Base-by-base conservation (phyloP, 192 early-diverging fungal species). In the Helicostylum pulchrum region DNA sequence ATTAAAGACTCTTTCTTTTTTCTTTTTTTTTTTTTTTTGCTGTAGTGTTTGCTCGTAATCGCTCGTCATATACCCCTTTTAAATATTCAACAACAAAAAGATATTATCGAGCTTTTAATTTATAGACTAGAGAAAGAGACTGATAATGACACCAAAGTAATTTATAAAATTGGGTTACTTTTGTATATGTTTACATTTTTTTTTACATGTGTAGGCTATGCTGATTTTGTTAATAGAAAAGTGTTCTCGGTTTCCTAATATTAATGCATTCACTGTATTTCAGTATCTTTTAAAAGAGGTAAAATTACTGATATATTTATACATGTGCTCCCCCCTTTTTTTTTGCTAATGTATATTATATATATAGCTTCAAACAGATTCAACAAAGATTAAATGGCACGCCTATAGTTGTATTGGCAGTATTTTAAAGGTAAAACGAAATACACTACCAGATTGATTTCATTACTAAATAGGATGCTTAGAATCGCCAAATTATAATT, bases 301-400 rank as follows among this genome's bases (percentile, higher is more conserved):
- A 67, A 36, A 21, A 30, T 9, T 0, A 31, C 7, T 23, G n/a
- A 7, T 1, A 6, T 6, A 61, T 32, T n/a, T n/a, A n/a, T n/a
- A 11, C 19, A 19, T 26, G 8, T 36, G 12, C 6, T 1, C 51
- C 2, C n/a, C n/a, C n/a, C n/a, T n/a, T n/a, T 31, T 36, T 15
- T 15, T 2, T 23, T 14, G 23, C 7, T 15, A 34, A 43, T 2
- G 31, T 12, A 32, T 32, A 17, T 44, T 12, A 14, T 30, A n/a
- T 34, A 11, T 0, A 19, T 10, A 69, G 47, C 60, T 69, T 10
- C 11, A 23, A 39, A 62, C 61, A n/a, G 62, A 53, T 8, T 69
- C 67, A 20, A 69, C 67, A 50, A 62, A 62, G 23, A 53, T 69
- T 7, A 69, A 49, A 62, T 61, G 53, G 14, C 67, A 69, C 36